phyloP scores from a whole-genome alignment of 2,329 filamentous ascomycete genomes.

The Botrytis squamosa region DNA sequence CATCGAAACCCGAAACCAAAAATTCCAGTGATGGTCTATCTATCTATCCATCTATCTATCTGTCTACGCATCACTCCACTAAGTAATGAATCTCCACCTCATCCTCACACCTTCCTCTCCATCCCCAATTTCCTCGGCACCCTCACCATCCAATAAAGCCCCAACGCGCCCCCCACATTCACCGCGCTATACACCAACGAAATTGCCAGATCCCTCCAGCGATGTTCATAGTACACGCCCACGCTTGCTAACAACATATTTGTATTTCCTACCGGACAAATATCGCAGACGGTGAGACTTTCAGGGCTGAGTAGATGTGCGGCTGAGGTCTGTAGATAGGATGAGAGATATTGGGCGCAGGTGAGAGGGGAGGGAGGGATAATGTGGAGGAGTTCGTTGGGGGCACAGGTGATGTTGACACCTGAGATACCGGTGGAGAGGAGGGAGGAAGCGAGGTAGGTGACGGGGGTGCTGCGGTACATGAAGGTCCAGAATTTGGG shows the following conservation, averaged over 20 bases:
- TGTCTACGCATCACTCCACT: background rate
- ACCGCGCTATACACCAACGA: slow-evolving; percentile 49
- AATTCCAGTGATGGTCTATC: background rate
- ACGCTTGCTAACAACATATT: slow-evolving; percentile 59
- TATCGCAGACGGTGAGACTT: slow-evolving; percentile 53
- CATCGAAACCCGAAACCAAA: background rate
- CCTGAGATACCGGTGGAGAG: slow-evolving; percentile 67
- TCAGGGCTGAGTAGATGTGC: slow-evolving; percentile 56
- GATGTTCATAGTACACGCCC: slow-evolving; percentile 61
- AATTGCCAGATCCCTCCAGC: slow-evolving; percentile 63
- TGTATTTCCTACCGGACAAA: slow-evolving; percentile 61
- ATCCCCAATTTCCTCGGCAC: slow-evolving; percentile 43
- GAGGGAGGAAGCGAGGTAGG: slow-evolving; percentile 73
- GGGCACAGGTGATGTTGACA: slow-evolving; percentile 60
- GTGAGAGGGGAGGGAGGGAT: slow-evolving; percentile 46
- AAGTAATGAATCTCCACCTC: no score
- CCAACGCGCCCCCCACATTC: slow-evolving; percentile 52
- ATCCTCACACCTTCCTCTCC: slow-evolving; percentile 1
- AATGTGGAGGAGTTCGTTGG: slow-evolving; percentile 65
- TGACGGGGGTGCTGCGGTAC: slow-evolving; percentile 77
- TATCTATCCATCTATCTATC: no score
- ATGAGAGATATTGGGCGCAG: slow-evolving; percentile 48
- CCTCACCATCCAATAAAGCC: slow-evolving; percentile 52
- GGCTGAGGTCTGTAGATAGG: slow-evolving; percentile 47
- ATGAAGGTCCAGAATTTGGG: slow-evolving; percentile 52